Base-by-base conservation (phyloP, 2,329 filamentous ascomycete genomes). In the Emmonsia crescens region DNA sequence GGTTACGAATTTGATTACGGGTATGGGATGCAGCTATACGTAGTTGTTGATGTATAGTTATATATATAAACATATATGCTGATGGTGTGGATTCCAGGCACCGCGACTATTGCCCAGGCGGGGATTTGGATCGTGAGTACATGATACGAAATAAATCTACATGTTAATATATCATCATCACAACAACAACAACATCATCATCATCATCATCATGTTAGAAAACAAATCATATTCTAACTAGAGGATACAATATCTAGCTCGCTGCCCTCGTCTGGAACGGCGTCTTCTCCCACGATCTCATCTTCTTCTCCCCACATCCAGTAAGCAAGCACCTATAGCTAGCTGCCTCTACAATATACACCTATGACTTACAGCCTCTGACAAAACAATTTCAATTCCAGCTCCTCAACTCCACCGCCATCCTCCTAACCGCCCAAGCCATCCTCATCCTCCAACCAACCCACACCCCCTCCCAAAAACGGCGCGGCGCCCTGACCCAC, bases 371-470 rank as follows among this genome's bases (percentile, higher is more conserved):
- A 16, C 29, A 52, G 29, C 57, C 29, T 12, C 61, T 59, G 2
- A 27, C 51, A 46, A 16, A 52, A 44, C 55, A 62, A 49, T n/a
- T 12, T 46, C 10, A 16, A 16, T 36, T 38, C 21, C 27, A 80
- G 79, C 75, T 82, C 16, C 74, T 82, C 67, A 84, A 84, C 69
- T 83, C 77, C 66, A 76, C 88, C 62, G 91, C 85, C 57, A 74
- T 96, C 62, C 80, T 96, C 64, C 80, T 90, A 62, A 80, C 94
- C 68, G 82, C 89, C 21, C 88, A 96, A 79, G 88, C 87, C 61
- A 85, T 92, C 66, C 85, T 97, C 59, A 78, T 94, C 67, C 83
- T 97, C 42, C 94, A 99, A 74, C 94, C 93, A 1, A 96, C 93
- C 0, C 83, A 89, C 68, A 89, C 89, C 0, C 78, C 86, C 1